Conservation (phyloP, 2,329 filamentous ascomycete genomes). For the Cyphellophora europaea region DNA sequence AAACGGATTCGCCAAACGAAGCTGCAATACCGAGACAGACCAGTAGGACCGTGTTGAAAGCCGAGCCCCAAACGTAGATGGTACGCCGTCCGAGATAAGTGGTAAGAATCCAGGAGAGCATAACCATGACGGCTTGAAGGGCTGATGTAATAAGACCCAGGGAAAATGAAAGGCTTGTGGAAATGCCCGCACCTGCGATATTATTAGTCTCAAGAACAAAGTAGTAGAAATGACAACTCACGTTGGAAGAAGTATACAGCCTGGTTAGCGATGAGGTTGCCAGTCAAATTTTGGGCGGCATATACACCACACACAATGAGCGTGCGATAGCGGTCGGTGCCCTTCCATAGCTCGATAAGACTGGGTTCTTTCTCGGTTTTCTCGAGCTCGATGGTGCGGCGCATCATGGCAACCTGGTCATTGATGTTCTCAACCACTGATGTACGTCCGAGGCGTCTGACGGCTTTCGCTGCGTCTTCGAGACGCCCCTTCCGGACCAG, state of each 20-base stretch:
- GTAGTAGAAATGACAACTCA: slow-evolving; percentile 20
- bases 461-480: slow-evolving; percentile 35
- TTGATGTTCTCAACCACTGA: slow-evolving; percentile 25
- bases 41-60: slow-evolving; percentile 45
- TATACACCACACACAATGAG: slow-evolving; percentile 25
- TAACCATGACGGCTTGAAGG: slow-evolving; percentile 53
- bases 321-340: slow-evolving; percentile 23
- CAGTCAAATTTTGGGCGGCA: slow-evolving; percentile 40
- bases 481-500: slow-evolving; percentile 39
- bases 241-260: slow-evolving; percentile 50
- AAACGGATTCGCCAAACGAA: slow-evolving; percentile 34
- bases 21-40: slow-evolving; percentile 51
- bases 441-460: slow-evolving; percentile 41
- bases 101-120: slow-evolving; percentile 59
- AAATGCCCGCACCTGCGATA: slow-evolving; percentile 51
- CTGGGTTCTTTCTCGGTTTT: slow-evolving; percentile 19
- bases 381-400: slow-evolving; percentile 25
- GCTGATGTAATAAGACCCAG: slow-evolving; percentile 56
- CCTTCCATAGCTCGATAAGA: slow-evolving; percentile 24
- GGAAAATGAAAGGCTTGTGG: slow-evolving; percentile 45
- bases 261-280: slow-evolving; percentile 55
- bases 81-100: slow-evolving; percentile 54
- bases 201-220: too few species aligned
- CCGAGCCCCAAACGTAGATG: slow-evolving; percentile 54
- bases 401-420: slow-evolving; percentile 26